Percentiles rank a stretch among this genome's conserved stretches.
phyloP scores from a whole-genome alignment of 495 filamentous ascomycete species.

The Tuber aestivum region DNA sequence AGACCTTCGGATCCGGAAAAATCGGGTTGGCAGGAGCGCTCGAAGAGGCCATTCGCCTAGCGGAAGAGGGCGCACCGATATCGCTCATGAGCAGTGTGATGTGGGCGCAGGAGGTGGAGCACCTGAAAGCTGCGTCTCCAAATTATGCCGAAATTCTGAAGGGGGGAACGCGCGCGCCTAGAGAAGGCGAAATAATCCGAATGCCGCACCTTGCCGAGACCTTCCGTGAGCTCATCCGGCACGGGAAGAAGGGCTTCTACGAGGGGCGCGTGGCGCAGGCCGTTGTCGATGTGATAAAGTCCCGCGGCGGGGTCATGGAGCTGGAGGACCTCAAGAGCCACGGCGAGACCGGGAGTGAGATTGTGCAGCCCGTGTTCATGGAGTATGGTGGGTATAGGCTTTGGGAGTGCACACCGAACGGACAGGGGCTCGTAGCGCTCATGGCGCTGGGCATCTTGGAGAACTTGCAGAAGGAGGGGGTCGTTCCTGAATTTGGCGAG shows the following conservation, averaged over 20 bases:
- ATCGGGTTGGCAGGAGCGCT: constrained; percentile 72
- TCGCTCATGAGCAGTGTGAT: constrained; percentile 66
- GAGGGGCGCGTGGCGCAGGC: constrained; percentile 71
- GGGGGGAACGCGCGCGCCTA: constrained; percentile 57
- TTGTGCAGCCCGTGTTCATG: constrained; percentile 62
- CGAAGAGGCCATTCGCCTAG: constrained; percentile 75
- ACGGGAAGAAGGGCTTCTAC: constrained; percentile 91
- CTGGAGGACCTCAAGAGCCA: constrained; percentile 76
- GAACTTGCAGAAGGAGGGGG: constrained; percentile 65
- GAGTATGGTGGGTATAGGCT: constrained; percentile 48
- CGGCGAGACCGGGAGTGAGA: constrained; percentile 65
- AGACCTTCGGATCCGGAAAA: constrained; percentile 86
- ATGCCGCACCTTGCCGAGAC: constrained; percentile 76
- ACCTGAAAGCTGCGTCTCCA: constrained; percentile 65
- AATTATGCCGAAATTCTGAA: constrained; percentile 77
- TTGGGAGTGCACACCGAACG: constrained; percentile 98
- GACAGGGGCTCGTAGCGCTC: constrained; percentile 89
- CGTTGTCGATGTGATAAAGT: constrained; percentile 67
- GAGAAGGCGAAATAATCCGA: constrained; percentile 80
- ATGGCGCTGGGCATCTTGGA: constrained; percentile 90
- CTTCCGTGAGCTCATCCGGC: constrained; percentile 68
- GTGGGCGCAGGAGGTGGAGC: constrained; percentile 58
- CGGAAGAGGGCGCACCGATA: constrained; percentile 84
- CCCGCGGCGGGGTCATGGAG: constrained; percentile 70
- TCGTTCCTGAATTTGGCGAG: constrained; percentile 51